A percentile compares a stretch with the other conserved stretches of the same genome.
These are phyloP conservation scores for Stentor coeruleus DNA, from an alignment of 73 alveolate species.

Conservation along the genomic window DNA sequence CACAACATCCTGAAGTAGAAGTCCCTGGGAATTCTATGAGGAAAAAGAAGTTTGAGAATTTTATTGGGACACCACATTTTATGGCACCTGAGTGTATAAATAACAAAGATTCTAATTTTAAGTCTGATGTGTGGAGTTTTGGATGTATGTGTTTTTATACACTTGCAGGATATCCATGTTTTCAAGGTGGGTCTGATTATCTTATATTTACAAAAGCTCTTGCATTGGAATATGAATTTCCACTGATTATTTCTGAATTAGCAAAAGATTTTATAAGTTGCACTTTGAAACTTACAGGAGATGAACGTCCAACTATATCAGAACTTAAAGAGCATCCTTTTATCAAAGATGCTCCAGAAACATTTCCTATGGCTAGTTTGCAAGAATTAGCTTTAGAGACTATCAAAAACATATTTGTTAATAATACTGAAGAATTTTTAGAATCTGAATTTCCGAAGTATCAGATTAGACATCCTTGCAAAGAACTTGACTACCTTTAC, in stretches of 20 bases:
- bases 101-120: slow-evolving; percentile 39
- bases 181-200: slow-evolving; percentile 47
- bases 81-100: slow-evolving; percentile 65
- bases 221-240: slow-evolving; percentile 31
- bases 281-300: not conserved
- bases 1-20: slow-evolving; percentile 38
- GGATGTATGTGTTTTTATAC: slow-evolving; percentile 41
- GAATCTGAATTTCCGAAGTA: not conserved
- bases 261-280: slow-evolving; percentile 5
- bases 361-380: not conserved
- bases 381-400: slow-evolving; percentile 2
- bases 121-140: slow-evolving; percentile 44
- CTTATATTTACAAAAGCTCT: slow-evolving; percentile 36
- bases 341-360: slow-evolving; percentile 1
- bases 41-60: slow-evolving; percentile 40
- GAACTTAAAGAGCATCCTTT: slow-evolving; percentile 12
- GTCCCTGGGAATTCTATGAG: slow-evolving; percentile 51
- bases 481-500: no score
- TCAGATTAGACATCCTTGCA: no score
- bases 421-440: no score
- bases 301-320: slow-evolving; percentile 24
- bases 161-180: slow-evolving; percentile 41
- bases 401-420: not conserved
- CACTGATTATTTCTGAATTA: not conserved
- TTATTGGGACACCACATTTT: slow-evolving; percentile 60